A percentile compares a stretch with the other conserved stretches of the same genome.
Evolutionary conservation across 148 eudicot genomes (phyloP).

Genomic region (Dianthus caryophyllus): DNA sequence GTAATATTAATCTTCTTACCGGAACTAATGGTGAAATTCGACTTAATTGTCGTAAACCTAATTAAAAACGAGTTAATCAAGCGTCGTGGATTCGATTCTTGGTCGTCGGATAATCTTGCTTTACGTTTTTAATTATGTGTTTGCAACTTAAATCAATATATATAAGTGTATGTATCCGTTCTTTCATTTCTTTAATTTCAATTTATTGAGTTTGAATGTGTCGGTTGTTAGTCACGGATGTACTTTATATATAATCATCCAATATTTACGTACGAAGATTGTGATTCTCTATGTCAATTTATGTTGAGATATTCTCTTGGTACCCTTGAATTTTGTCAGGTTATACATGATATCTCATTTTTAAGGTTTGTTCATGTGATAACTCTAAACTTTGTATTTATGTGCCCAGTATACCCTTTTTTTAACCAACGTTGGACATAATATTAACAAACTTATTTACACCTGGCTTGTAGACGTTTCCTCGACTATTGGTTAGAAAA

Average conservation of each 20-base stretch:
- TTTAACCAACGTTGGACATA: too few species aligned
- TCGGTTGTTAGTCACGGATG: background rate
- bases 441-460: too few species aligned
- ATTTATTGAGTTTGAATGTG: background rate
- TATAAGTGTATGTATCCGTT: background rate
- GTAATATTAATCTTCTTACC: conserved; percentile 56
- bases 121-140: background rate
- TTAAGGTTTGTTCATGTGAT: too few species aligned
- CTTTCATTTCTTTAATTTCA: conserved; percentile 1
- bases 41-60: conserved; percentile 47
- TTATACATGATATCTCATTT: too few species aligned
- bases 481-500: too few species aligned
- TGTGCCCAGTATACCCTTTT: too few species aligned
- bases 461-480: too few species aligned
- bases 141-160: background rate
- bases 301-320: too few species aligned
- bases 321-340: too few species aligned
- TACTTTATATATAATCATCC: background rate
- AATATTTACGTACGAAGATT: background rate
- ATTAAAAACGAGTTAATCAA: conserved; percentile 6
- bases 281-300: too few species aligned
- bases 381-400: too few species aligned
- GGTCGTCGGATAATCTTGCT: background rate
- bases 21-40: conserved; percentile 58
- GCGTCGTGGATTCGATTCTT: background rate